Base-by-base conservation (phyloP, 768 basidiomycete species). In the Pleurotus djamor region DNA sequence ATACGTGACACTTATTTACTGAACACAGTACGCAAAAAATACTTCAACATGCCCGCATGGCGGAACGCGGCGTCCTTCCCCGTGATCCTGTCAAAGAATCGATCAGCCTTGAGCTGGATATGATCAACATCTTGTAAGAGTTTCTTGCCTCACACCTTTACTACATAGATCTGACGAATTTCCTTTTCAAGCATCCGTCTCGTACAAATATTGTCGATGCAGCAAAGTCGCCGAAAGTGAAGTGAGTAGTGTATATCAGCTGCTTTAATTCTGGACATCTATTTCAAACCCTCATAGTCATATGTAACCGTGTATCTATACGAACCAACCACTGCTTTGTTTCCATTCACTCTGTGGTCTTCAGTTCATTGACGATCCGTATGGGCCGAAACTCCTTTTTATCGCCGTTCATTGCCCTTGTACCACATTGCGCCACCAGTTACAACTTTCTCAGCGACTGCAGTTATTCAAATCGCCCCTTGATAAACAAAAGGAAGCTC, bases 101-200 rank as follows among this genome's bases (percentile, higher is more conserved):
- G 5, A 84, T 94, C 57, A 79, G 84, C 47, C 78, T 94, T 54
- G 88, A 94, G 68, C 81, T 95, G 57, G 91, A 94, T 67, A 89
- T 94, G 83, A 84, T 96, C 68, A 94, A 95, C 72, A 93, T 95
- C 52, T 94, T 94, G 88, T 90, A 65, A 62, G 86, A 44, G 74
- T 4, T 49, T 8, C 2, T 47, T 38, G 4, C 43, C 38, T 16
- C 2, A 35, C n/a, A 56, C 9, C 52, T 57, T 4, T 21, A 5
- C 17, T 8, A 32, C 51, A 21, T 21, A 21, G 9, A 32, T 21
- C n/a, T 41, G 17, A 14, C 63, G 17, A 45, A 56, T 21, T 58
- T 54, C 5, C 38, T 59, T 52, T 43, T 54, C 14, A 54, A 93
- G 91, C 69, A 80, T 94, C 63, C 90, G 92, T 17, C 78, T 94